Evolutionary conservation across 2,329 filamentous ascomycete genomes (phyloP).

Genomic region (Ascochyta pisi): DNA sequence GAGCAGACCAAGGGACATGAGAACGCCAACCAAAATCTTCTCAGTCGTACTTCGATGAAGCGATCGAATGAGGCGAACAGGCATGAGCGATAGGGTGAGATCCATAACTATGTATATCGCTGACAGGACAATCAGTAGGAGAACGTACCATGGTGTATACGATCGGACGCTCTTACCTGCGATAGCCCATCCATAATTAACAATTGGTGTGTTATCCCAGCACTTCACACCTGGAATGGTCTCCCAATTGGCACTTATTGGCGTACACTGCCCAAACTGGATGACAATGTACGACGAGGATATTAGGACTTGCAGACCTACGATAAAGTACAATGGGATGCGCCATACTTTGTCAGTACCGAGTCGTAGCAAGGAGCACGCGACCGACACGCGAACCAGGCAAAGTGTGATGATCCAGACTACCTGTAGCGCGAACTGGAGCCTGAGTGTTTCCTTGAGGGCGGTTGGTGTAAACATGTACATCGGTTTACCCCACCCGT

Average conservation of each 20-base stretch:
- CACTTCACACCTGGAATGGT: conserved; percentile 29
- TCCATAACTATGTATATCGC: conserved; percentile 37
- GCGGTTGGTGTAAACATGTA: conserved; percentile 23
- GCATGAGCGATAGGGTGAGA: conserved; percentile 35
- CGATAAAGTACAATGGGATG: conserved; percentile 30
- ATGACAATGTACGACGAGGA: conserved; percentile 35
- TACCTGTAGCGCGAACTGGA: conserved; percentile 36
- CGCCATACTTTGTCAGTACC: conserved; percentile 28
- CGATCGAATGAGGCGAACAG: conserved; percentile 31
- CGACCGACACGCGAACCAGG: conserved; percentile 35
- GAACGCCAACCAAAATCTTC: conserved; percentile 32
- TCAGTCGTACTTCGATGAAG: conserved; percentile 30
- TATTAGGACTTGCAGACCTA: conserved; percentile 30
- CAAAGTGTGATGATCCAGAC: conserved; percentile 34
- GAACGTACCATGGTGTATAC: neutral
- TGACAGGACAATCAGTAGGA: conserved; percentile 4
- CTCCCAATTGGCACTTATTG: conserved; percentile 34
- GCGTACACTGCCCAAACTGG: conserved; percentile 36
- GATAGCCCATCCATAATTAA: conserved; percentile 34
- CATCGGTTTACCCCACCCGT: conserved; percentile 37
- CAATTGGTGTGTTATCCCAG: conserved; percentile 28
- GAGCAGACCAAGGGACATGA: conserved; percentile 34
- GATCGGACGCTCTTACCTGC: conserved; percentile 21
- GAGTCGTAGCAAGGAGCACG: conserved; percentile 33
- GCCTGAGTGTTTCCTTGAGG: conserved; percentile 20